Evolutionary conservation across 1,284 basidiomycete species (phyloP).

Genomic region (Ganoderma leucocontextum): DNA sequence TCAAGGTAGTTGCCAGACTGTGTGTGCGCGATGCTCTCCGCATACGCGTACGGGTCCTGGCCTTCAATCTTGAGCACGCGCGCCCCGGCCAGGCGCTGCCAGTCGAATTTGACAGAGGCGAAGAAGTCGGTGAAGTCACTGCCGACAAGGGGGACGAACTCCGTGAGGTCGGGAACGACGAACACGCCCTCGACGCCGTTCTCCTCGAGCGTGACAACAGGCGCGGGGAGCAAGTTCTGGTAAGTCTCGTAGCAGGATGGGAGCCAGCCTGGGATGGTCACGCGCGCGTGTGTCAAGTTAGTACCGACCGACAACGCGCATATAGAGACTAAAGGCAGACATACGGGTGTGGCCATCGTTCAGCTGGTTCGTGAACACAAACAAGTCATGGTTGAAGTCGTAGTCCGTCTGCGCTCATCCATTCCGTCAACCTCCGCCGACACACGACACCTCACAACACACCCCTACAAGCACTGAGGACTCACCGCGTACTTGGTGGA

Average conservation of each 20-base stretch:
- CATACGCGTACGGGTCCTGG: conserved; percentile 61
- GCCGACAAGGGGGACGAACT: conserved; percentile 33
- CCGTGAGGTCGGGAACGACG: conserved; percentile 58
- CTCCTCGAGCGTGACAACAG: conserved; percentile 61
- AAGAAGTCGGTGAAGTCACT: conserved; percentile 56
- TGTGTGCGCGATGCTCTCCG: conserved; percentile 62
- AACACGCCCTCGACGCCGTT: conserved; percentile 62
- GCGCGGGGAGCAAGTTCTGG: conserved; percentile 68
- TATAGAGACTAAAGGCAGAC: conserved; percentile 27
- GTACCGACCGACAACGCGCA: background rate
- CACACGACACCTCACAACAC: background rate
- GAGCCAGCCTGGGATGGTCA: conserved; percentile 56
- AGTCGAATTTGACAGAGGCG: conserved; percentile 59
- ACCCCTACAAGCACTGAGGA: background rate
- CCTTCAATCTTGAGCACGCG: conserved; percentile 64
- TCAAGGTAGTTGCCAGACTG: conserved; percentile 70
- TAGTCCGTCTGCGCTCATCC: conserved; percentile 50
- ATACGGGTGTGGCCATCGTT: conserved; percentile 73
- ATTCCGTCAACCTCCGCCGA: background rate
- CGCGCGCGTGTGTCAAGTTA: background rate
- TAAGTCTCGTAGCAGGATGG: conserved; percentile 64
- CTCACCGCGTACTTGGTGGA: conserved; percentile 54
- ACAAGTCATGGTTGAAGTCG: conserved; percentile 68
- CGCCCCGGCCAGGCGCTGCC: conserved; percentile 67
- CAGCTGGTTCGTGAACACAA: conserved; percentile 61